phyloP scores from a whole-genome alignment of 768 basidiomycete species.

The Termitomyces sp. region DNA sequence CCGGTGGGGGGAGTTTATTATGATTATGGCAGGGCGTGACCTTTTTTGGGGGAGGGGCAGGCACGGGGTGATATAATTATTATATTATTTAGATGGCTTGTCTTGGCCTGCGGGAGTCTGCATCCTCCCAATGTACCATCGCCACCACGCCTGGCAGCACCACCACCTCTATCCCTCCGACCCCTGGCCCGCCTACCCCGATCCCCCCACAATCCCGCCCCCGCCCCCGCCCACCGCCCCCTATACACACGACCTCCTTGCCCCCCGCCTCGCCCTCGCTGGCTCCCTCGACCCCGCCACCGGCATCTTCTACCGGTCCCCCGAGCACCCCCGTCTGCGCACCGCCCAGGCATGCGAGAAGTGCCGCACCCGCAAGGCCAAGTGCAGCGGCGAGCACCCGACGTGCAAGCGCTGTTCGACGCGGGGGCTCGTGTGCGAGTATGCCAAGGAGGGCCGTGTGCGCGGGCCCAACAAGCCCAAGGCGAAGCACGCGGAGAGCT shows the following conservation, averaged over 20 bases:
- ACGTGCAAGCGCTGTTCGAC: constrained; percentile 59
- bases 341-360: constrained; percentile 76
- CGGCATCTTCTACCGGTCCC: constrained; percentile 60
- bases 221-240: not conserved
- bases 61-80: not conserved
- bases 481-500: constrained; percentile 8
- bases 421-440: constrained; percentile 58
- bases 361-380: constrained; percentile 68
- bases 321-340: constrained; percentile 60
- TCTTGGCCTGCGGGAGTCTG: not conserved
- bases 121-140: not conserved
- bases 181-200: not conserved
- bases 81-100: not conserved
- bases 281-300: constrained; percentile 62
- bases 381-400: constrained; percentile 74
- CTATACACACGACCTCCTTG: not conserved
- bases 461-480: constrained; percentile 60
- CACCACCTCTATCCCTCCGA: not conserved
- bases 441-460: constrained; percentile 61
- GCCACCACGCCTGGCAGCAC: not conserved
- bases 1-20: not conserved
- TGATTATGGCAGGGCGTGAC: not conserved
- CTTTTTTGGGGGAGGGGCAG: not conserved
- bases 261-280: constrained; percentile 29
- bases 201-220: not conserved